Percentiles rank a stretch among this genome's conserved stretches.
Conservation (phyloP, 139 green algal species). For the Pleodorina starrii region DNA sequence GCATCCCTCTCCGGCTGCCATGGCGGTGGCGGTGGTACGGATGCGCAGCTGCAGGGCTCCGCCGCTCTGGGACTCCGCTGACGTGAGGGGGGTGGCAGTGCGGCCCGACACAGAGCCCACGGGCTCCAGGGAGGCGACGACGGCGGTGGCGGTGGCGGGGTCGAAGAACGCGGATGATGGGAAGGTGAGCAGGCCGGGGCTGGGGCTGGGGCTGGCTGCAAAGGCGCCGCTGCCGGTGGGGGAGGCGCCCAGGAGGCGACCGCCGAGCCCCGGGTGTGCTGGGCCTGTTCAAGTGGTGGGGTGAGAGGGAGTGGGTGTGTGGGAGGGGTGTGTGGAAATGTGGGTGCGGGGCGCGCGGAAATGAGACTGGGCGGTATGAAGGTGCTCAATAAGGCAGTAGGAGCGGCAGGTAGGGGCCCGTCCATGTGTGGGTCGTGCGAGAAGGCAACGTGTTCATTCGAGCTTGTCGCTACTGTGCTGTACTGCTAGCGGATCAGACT, state of each 20-base stretch:
- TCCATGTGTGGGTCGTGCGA: no score
- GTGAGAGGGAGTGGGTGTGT: background rate
- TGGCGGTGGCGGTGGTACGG: background rate
- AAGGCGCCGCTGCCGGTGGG: slow-evolving; percentile 12
- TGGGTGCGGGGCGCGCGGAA: background rate
- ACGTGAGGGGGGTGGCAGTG: background rate
- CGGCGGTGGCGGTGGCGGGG: background rate
- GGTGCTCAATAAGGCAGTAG: no score
- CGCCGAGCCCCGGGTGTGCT: background rate
- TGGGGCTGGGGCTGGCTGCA: background rate
- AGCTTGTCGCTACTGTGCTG: no score
- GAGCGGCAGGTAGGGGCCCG: no score
- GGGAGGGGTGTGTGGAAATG: background rate
- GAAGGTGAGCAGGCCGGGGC: background rate
- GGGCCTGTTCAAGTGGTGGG: no score
- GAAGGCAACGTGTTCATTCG: no score
- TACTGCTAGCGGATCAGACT: no score
- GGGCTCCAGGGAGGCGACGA: background rate
- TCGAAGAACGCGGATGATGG: background rate
- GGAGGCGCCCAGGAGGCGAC: slow-evolving; percentile 8
- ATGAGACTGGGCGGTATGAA: no score
- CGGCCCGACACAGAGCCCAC: background rate
- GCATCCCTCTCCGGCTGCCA: background rate
- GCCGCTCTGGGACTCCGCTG: background rate
- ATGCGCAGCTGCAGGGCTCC: slow-evolving; percentile 3